These are phyloP conservation scores for Phytophthora cactorum DNA, from an alignment of 352 stramenopile species.

Conservation along the genomic window DNA sequence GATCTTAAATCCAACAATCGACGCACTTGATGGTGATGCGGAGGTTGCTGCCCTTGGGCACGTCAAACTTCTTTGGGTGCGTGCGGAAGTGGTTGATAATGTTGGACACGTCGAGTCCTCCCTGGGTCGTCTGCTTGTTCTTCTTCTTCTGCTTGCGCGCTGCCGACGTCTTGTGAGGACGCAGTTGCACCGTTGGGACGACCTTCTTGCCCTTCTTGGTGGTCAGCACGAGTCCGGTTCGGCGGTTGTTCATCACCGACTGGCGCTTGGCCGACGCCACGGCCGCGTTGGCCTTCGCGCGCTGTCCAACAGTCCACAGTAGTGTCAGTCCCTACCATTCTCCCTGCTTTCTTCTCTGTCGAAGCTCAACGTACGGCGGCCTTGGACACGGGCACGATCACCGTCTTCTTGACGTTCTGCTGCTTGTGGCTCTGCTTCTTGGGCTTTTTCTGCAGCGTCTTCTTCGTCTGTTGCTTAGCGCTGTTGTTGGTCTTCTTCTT, in stretches of 20 bases:
- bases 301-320: constrained; percentile 22
- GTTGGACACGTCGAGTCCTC: constrained; percentile 74
- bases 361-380: constrained; percentile 43
- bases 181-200: constrained; percentile 44
- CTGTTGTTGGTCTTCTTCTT: constrained; percentile 13
- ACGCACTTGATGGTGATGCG: constrained; percentile 85
- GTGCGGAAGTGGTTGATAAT: constrained; percentile 80
- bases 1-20: not conserved
- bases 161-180: constrained; percentile 51
- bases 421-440: constrained; percentile 50
- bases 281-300: constrained; percentile 49
- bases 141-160: constrained; percentile 39
- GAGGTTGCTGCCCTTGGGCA: constrained; percentile 81
- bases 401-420: constrained; percentile 80
- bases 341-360: not conserved
- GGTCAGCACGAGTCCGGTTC: constrained; percentile 55
- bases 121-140: constrained; percentile 17
- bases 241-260: constrained; percentile 76
- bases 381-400: constrained; percentile 72
- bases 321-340: not conserved
- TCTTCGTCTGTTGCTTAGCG: constrained; percentile 18
- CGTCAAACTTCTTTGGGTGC: constrained; percentile 82
- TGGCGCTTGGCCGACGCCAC: constrained; percentile 69
- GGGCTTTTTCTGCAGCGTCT: constrained; percentile 17
- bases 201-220: constrained; percentile 38